Conservation (phyloP, 805 yeast species). For the Candida peoriensis region DNA sequence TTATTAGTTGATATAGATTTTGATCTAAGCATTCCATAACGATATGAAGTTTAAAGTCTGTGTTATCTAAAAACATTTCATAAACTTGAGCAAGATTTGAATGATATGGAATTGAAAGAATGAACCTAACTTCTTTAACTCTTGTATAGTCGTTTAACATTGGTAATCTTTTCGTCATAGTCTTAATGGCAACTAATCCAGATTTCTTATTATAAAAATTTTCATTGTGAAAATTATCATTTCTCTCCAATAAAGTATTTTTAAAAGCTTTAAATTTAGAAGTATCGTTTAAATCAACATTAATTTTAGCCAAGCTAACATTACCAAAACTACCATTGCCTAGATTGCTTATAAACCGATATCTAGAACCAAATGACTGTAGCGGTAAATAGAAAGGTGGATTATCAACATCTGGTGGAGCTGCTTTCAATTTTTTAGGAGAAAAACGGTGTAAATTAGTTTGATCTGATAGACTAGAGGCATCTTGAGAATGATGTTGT, state of each 20-base stretch:
- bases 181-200: constrained; percentile 71
- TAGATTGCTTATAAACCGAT: constrained; percentile 45
- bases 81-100: constrained; percentile 65
- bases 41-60: constrained; percentile 58
- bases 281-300: constrained; percentile 17
- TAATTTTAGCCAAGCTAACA: constrained; percentile 57
- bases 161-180: constrained; percentile 55
- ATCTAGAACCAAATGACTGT: constrained; percentile 36
- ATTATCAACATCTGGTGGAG: constrained; percentile 33
- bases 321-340: constrained; percentile 78
- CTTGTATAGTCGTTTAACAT: constrained; percentile 50
- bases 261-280: constrained; percentile 14
- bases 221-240: constrained; percentile 20
- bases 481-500: too few species aligned
- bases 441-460: too few species aligned
- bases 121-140: constrained; percentile 65
- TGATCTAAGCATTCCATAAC: constrained; percentile 88
- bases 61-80: constrained; percentile 73
- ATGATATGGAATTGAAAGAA: constrained; percentile 65
- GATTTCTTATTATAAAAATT: constrained; percentile 29
- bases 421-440: constrained; percentile 3
- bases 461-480: too few species aligned
- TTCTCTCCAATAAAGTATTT: constrained; percentile 45
- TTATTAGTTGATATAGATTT: constrained; percentile 74
- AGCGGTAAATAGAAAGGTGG: constrained; percentile 42